Evolutionary conservation across 225 moss, liverwort and hornwort genomes (phyloP).

Genomic region (Lunularia cruciata): DNA sequence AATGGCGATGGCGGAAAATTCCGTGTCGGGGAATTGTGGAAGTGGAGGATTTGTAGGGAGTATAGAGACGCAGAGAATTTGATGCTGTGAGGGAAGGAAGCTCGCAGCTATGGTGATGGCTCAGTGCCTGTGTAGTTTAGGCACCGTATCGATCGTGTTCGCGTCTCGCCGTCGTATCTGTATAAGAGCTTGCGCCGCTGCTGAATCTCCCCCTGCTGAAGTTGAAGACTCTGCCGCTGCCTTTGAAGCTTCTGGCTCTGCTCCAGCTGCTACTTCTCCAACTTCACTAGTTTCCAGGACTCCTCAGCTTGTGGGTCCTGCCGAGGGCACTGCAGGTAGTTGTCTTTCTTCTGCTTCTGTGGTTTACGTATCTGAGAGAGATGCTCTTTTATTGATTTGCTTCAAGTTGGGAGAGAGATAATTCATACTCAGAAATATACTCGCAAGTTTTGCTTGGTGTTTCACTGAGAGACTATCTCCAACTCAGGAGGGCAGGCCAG

Average conservation of each 20-base stretch:
- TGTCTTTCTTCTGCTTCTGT: background rate
- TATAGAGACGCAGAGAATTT: background rate
- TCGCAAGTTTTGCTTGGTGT: no score
- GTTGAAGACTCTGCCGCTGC: conserved; percentile 13
- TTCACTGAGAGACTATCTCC: background rate
- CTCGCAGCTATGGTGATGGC: conserved; percentile 8
- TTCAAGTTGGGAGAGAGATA: background rate
- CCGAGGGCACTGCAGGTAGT: conserved; percentile 41
- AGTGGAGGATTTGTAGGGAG: background rate
- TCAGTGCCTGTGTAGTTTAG: conserved; percentile 9
- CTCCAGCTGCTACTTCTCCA: conserved; percentile 1
- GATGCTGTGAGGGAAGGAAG: background rate
- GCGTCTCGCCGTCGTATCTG: background rate
- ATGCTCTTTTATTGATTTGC: background rate
- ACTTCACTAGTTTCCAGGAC: conserved; percentile 35
- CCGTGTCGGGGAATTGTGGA: no score
- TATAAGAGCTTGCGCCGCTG: background rate
- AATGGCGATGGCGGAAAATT: background rate
- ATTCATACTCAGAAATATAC: background rate
- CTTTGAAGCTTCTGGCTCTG: conserved; percentile 3
- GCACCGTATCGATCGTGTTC: background rate
- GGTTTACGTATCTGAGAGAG: background rate
- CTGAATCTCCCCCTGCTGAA: no score
- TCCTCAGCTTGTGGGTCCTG: conserved; percentile 12
- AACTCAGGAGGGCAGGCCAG: background rate